Percentiles rank a stretch among this genome's conserved stretches.
These are phyloP conservation scores for apple (Malus domestica) DNA, from an alignment of 306 rosid species.

Conservation along the genomic window ASM211411v1 NC_041802.1:27133001-27133500, in stretches of 20 bases:
- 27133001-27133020: neutral
- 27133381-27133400: neutral
- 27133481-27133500: slow-evolving; percentile 87
- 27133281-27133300: slow-evolving; percentile 95
- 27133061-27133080: neutral
- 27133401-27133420: neutral
- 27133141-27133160: neutral
- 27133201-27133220: slow-evolving; percentile 28
- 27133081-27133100: neutral
- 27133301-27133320: slow-evolving; percentile 91
- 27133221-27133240: slow-evolving; percentile 54
- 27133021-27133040: neutral
- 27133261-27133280: slow-evolving; percentile 78
- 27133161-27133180: neutral
- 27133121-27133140: neutral
- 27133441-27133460: no score
- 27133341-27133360: neutral
- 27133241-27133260: slow-evolving; percentile 78
- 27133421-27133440: neutral
- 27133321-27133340: slow-evolving; percentile 57
- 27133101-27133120: neutral
- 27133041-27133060: neutral
- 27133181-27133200: neutral
- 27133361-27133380: neutral
- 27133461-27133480: slow-evolving; percentile 66